Evolutionary conservation across 208 protist species (phyloP).

Genomic region (Crithidia brevicula): DNA sequence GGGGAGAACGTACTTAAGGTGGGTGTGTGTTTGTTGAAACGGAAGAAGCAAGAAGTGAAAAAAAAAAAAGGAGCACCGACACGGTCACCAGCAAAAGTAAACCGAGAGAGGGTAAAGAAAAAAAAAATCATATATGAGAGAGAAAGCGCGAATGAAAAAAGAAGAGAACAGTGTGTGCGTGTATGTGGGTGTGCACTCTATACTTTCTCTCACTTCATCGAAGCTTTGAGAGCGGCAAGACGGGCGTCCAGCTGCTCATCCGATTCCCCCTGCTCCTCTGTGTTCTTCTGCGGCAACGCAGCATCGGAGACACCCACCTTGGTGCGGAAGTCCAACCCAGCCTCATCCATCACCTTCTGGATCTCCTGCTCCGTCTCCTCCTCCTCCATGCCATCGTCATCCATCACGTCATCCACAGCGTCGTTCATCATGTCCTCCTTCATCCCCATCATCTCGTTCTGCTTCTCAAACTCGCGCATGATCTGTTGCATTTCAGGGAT

Average conservation of each 20-base stretch:
- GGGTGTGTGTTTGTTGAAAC: neutral
- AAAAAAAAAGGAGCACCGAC: conserved; percentile 1
- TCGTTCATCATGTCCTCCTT: conserved; percentile 99
- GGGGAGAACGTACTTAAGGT: neutral
- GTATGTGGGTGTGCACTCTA: neutral
- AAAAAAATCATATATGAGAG: conserved; percentile 17
- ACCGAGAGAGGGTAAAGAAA: neutral
- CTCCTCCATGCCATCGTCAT: conserved; percentile 92
- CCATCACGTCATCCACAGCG: conserved; percentile 91
- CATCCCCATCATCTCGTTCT: conserved; percentile 98
- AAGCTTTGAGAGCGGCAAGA: conserved; percentile 76
- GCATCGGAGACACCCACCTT: conserved; percentile 74
- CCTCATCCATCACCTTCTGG: conserved; percentile 93
- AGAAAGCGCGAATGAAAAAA: conserved; percentile 1
- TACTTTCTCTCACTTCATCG: conserved; percentile 62
- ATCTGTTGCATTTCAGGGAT: conserved; percentile 97
- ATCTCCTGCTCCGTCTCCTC: conserved; percentile 91
- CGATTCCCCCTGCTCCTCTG: conserved; percentile 52
- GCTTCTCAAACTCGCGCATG: conserved; percentile 98
- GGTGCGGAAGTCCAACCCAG: conserved; percentile 85
- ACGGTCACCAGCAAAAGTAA: neutral
- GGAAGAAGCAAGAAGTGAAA: neutral
- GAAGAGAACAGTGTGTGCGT: neutral
- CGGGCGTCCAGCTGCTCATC: conserved; percentile 87
- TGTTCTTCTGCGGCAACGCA: conserved; percentile 47